Percentiles rank a stretch among this genome's conserved stretches.
These are phyloP conservation scores for Alternaria longipes DNA, from an alignment of 2,329 filamentous ascomycete species.

Conservation along the genomic window DNA sequence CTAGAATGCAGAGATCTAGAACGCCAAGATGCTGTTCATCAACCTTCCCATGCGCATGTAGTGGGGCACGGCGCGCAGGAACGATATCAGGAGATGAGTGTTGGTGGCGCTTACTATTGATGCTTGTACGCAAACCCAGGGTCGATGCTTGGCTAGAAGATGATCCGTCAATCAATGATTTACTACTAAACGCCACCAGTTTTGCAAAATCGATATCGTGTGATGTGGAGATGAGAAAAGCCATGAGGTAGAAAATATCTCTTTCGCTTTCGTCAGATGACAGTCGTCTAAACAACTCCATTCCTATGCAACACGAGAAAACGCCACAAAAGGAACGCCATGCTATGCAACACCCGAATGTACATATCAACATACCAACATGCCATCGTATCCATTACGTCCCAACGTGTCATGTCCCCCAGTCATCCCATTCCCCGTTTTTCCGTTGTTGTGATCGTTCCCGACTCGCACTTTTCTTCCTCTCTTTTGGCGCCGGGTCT, in stretches of 20 bases:
- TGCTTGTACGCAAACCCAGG: neutral
- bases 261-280: neutral
- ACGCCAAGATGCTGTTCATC: neutral
- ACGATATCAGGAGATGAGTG: neutral
- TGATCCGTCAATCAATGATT: slow-evolving; percentile 2
- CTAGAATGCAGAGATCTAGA: neutral
- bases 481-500: slow-evolving; percentile 36
- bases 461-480: slow-evolving; percentile 37
- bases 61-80: neutral
- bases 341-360: slow-evolving; percentile 26
- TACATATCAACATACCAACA: slow-evolving; percentile 22
- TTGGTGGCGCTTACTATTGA: neutral
- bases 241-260: neutral
- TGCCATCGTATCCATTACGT: slow-evolving; percentile 19
- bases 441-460: slow-evolving; percentile 39
- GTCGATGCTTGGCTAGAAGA: neutral
- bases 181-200: neutral
- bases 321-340: slow-evolving; percentile 1
- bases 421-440: slow-evolving; percentile 45
- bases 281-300: slow-evolving; percentile 8
- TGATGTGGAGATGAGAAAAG: neutral
- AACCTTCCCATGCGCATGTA: neutral
- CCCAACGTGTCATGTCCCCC: slow-evolving; percentile 18
- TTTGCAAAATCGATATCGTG: neutral
- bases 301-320: slow-evolving; percentile 19